Conservation (phyloP, 352 stramenopile species). For the Plasmopara viticola region DNA sequence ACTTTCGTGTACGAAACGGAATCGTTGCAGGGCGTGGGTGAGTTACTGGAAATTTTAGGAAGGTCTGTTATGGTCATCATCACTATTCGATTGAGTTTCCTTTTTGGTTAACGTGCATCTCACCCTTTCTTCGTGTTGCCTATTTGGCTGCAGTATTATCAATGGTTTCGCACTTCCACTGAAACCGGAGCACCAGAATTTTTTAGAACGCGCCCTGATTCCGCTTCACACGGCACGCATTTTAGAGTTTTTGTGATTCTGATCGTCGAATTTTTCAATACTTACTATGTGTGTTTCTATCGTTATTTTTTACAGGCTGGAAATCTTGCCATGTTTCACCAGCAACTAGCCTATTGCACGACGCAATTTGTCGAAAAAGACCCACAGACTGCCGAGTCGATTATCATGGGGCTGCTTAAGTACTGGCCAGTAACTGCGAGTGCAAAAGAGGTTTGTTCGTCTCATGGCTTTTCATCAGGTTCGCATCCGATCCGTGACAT, state of each 20-base stretch:
- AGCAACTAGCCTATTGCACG: constrained; percentile 98
- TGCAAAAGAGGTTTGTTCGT: constrained; percentile 72
- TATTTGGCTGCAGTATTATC: constrained; percentile 88
- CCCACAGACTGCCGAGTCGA: constrained; percentile 90
- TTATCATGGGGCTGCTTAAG: constrained; percentile 91
- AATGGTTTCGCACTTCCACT: constrained; percentile 99
- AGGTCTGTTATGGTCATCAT: constrained; percentile 22
- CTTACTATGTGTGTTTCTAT: neutral
- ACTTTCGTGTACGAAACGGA: constrained; percentile 98
- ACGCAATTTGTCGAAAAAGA: constrained; percentile 99
- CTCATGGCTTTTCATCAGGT: constrained; percentile 2
- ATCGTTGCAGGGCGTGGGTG: constrained; percentile 91
- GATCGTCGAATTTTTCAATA: neutral
- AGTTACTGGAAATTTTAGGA: constrained; percentile 98
- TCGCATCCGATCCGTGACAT: constrained; percentile 22
- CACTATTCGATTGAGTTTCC: neutral
- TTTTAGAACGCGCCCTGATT: constrained; percentile 91
- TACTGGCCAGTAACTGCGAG: constrained; percentile 93
- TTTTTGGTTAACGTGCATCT: neutral
- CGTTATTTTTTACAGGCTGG: constrained; percentile 32
- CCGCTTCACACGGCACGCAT: constrained; percentile 93
- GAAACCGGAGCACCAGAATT: constrained; percentile 96
- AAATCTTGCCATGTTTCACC: constrained; percentile 95
- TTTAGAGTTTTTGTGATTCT: neutral
- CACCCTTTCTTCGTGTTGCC: constrained; percentile 1